Base-by-base conservation (phyloP, 2,329 filamentous ascomycete genomes). In the Diaporthe humulicola region DNA sequence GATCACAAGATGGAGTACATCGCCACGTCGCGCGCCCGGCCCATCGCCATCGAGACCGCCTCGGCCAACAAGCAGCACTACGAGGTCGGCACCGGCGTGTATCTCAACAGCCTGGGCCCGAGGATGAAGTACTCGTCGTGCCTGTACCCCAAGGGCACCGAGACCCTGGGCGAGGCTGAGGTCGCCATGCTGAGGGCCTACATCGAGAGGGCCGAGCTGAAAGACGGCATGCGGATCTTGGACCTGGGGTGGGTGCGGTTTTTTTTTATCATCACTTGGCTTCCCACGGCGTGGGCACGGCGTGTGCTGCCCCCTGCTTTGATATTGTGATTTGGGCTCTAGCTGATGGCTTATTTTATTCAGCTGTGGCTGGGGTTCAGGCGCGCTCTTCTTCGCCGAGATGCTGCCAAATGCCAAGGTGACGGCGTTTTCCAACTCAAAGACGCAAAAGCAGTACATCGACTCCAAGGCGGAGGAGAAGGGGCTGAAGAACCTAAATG, bases 111-210 rank as follows among this genome's bases (percentile, higher is more conserved):
- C 81, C 84, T 94, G 17, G 93, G 93, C 0, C 90, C 91, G 5
- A 85, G 92, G 72, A 94, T 94, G 91, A 94, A 94, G 86, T 94
- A 94, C 81, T 92, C 89, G n/a, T 88, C 86, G 77, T 93, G 90
- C 80, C 84, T 93, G 79, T 94, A 94, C 81, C 88, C 89, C 5
- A 89, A 88, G 75, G 91, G 90, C 22, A 84, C 85, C 75, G 90
- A 92, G 84, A 92, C 88, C n/a, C 82, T 94, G 70, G 92, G 86
- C 2, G 86, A 93, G 81, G 92, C 92, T 3, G 93, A 94, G 83
- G 86, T 90, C 60, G 89, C 88, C 4, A 94, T 94, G 93, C 82
- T 94, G 80, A 86, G 87, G 78, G 83, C 85, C 36, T 94, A 94
- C 81, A 86, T 93, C 1, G 86, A 90, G 77, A 90, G 90, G 79